These are phyloP conservation scores for Pleurostoma richardsiae DNA, from an alignment of 2,329 filamentous ascomycete species.

Conservation along the genomic window DNA sequence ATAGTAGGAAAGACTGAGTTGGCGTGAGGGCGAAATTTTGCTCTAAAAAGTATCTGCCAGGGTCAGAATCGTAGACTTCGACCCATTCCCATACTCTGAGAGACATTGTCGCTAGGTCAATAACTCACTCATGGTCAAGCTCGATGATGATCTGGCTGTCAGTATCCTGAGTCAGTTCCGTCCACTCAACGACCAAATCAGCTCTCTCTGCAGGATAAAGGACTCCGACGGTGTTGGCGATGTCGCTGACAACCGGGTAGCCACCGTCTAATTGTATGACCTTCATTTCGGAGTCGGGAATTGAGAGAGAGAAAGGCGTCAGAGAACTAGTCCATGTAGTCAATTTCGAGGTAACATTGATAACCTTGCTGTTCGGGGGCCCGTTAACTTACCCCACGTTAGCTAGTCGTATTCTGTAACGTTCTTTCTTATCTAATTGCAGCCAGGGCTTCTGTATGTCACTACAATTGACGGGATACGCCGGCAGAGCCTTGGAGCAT, in stretches of 20 bases:
- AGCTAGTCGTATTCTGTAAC: constrained; percentile 15
- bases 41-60: constrained; percentile 5
- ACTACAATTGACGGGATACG: constrained; percentile 36
- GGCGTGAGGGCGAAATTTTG: constrained; percentile 8
- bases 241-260: constrained; percentile 4
- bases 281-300: constrained; percentile 11
- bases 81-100: neutral
- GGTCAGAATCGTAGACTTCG: neutral
- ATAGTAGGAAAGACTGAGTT: constrained; percentile 4
- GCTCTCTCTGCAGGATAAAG: constrained; percentile 16
- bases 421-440: constrained; percentile 10
- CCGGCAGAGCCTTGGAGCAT: constrained; percentile 37
- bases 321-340: constrained; percentile 7
- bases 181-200: constrained; percentile 13
- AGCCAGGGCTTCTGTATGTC: constrained; percentile 10
- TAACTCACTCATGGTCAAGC: constrained; percentile 15
- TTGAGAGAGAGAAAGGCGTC: constrained; percentile 10
- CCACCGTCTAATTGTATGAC: constrained; percentile 16
- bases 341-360: too few species aligned
- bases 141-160: constrained; percentile 9
- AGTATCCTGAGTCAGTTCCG: neutral
- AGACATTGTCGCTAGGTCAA: neutral
- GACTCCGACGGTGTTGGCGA: constrained; percentile 10
- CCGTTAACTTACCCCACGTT: constrained; percentile 12
- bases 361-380: too few species aligned